Evolutionary conservation across 164 flowering plant species (phyloP), one percentile per base, ranked within the genome.

Genomic region (Vitis labrusca): DNA sequence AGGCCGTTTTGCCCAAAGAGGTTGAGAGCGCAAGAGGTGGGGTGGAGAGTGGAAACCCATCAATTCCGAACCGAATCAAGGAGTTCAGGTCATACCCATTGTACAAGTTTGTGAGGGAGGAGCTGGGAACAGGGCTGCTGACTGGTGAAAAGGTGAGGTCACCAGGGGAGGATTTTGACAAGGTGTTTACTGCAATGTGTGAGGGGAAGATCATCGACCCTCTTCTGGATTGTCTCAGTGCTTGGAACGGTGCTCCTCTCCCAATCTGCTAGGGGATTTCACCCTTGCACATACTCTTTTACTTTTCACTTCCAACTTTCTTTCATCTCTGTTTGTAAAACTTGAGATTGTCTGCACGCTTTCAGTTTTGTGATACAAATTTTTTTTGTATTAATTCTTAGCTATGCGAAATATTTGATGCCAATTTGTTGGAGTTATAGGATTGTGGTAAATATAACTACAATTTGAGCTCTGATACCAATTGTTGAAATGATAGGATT

Each of bases 171-270:
- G 73, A 70, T 9, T 70, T 70, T 47, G 74, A 71, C 17, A 64
- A 63, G 67, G 74, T 71, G 17, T 71, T 71, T 27, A 44, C 62
- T 12, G 68, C 74, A 47, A 55, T 71, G 29, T 71, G 74, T 56
- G 68, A 71, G 10, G 74, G 74, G 19, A 71, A 64, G 57, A 8
- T 71, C 15, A 64, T 64, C 9, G 63, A 71, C 47, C 74, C 68
- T 10, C 8, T 71, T 53, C 63, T 71, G 56, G 63, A 63, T 55
- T 71, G 74, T 15, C 44, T 32, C 56, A 9, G 19, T 37, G 60
- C 62, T 27, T 71, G 68, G 74, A 55, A 71, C 54, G 74, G 74
- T 19, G 61, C 61, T 63, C 73, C 72, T 47, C 62, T 68, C 71
- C 71, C 55, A 7, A 32, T 32, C 44, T 32, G 44, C 44, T 32